A percentile compares a stretch with the other conserved stretches of the same genome.
phyloP scores from a whole-genome alignment of 805 yeast genomes.

The Ogataea pini region DNA sequence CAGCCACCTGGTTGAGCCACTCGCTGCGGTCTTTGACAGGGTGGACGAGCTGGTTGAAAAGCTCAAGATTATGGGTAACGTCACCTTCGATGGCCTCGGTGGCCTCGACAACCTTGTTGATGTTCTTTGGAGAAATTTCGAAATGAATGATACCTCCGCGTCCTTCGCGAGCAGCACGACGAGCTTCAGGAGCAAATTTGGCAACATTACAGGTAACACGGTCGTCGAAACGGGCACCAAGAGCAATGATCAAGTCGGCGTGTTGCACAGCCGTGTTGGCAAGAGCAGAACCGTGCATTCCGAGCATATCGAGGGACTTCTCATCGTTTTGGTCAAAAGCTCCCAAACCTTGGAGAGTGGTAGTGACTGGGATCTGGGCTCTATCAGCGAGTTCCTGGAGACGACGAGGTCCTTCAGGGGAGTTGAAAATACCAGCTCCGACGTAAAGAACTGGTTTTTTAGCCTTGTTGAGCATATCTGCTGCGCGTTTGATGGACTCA shows the following conservation, averaged over 20 bases:
- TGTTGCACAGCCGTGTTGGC: constrained; percentile 93
- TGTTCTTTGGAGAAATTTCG: constrained; percentile 94
- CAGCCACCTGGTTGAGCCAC: constrained; percentile 74
- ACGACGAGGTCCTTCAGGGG: constrained; percentile 75
- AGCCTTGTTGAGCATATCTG: constrained; percentile 74
- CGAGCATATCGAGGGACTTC: constrained; percentile 92
- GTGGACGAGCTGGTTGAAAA: constrained; percentile 69
- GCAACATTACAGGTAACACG: constrained; percentile 89
- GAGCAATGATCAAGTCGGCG: constrained; percentile 89
- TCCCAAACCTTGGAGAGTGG: constrained; percentile 92
- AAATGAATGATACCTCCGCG: constrained; percentile 97
- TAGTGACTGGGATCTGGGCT: constrained; percentile 94
- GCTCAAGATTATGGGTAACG: constrained; percentile 73
- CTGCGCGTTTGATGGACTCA: constrained; percentile 75
- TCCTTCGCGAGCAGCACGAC: constrained; percentile 79
- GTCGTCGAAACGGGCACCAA: constrained; percentile 98
- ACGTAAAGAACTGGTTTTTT: constrained; percentile 87
- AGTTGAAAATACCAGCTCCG: constrained; percentile 86
- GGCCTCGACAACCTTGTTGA: constrained; percentile 95
- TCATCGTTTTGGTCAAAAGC: constrained; percentile 90
- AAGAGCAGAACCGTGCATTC: constrained; percentile 97
- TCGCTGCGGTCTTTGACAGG: constrained; percentile 66
- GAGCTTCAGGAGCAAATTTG: constrained; percentile 93
- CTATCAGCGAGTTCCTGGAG: constrained; percentile 85
- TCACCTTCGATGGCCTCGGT: constrained; percentile 98